A percentile compares a stretch with the other conserved stretches of the same genome.
Conservation (phyloP, 495 filamentous ascomycete genomes). For the Penicillium daleae region DNA sequence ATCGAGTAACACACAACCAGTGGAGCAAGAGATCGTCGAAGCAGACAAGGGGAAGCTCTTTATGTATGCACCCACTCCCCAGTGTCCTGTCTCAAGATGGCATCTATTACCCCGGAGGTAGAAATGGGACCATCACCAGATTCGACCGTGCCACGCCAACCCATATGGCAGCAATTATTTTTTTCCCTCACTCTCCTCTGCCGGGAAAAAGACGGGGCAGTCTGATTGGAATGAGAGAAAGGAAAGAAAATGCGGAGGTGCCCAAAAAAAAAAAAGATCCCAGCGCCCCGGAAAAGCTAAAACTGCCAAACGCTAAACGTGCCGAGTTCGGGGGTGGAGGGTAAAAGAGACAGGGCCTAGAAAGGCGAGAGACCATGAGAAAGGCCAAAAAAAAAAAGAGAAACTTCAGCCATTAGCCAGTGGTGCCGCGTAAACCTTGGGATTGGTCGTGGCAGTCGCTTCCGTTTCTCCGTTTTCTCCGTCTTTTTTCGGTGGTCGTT, state of each 20-base stretch:
- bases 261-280: neutral
- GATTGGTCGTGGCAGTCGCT: neutral
- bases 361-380: neutral
- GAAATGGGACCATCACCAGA: neutral
- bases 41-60: neutral
- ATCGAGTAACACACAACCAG: neutral
- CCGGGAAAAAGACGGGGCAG: neutral
- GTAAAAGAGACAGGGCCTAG: neutral
- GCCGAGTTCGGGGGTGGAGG: neutral
- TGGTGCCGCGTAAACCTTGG: neutral
- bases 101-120: neutral
- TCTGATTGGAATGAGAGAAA: neutral
- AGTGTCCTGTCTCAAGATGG: neutral
- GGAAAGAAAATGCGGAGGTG: neutral
- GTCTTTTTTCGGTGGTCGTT: neutral
- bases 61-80: neutral
- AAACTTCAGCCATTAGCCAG: neutral
- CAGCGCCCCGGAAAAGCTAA: neutral
- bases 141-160: neutral
- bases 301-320: neutral
- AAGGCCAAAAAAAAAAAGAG: neutral
- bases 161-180: neutral
- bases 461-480: neutral
- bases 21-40: neutral
- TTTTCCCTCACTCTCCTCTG: too few species aligned